A percentile compares a stretch with the other conserved stretches of the same genome.
Evolutionary conservation across 2,329 filamentous ascomycete genomes (phyloP).

Genomic region (Aspergillus felis): DNA sequence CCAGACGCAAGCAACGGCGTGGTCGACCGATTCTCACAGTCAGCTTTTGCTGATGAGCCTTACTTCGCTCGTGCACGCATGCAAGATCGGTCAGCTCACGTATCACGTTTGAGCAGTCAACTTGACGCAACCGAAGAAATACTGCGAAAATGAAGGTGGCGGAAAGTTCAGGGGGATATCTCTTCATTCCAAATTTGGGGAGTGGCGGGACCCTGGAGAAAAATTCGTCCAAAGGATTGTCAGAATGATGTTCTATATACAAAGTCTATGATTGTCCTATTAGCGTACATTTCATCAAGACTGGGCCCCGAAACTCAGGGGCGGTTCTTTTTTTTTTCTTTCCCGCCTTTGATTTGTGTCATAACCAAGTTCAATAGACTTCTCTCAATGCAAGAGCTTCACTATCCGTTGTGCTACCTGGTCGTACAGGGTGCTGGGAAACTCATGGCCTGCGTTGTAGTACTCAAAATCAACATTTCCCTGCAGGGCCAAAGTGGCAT

Average conservation of each 20-base stretch:
- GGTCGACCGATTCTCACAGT: conserved; percentile 25
- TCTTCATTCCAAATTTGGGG: neutral
- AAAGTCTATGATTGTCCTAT: conserved; percentile 6
- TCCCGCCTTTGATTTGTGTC: neutral
- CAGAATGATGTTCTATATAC: conserved; percentile 8
- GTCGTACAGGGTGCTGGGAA: conserved; percentile 59
- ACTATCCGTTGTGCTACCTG: conserved; percentile 55
- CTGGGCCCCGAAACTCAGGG: neutral
- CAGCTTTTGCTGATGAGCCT: conserved; percentile 26
- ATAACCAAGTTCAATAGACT: neutral
- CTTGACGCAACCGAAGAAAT: conserved; percentile 28
- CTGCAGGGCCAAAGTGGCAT: conserved; percentile 57
- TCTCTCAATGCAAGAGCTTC: conserved; percentile 27
- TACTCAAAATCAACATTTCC: conserved; percentile 55
- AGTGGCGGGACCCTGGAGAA: conserved; percentile 1
- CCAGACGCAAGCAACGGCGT: conserved; percentile 19
- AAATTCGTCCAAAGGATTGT: conserved; percentile 1
- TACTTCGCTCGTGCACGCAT: conserved; percentile 32
- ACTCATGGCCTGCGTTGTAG: conserved; percentile 64
- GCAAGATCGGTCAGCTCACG: conserved; percentile 26
- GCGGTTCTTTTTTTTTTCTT: neutral
- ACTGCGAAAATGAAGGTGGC: conserved; percentile 17
- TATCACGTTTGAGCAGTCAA: conserved; percentile 27
- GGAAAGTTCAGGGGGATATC: neutral
- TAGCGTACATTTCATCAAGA: conserved; percentile 2